These are phyloP conservation scores for Trichoderma brevicompactum DNA, from an alignment of 2,329 filamentous ascomycete species.

Conservation along the genomic window DNA sequence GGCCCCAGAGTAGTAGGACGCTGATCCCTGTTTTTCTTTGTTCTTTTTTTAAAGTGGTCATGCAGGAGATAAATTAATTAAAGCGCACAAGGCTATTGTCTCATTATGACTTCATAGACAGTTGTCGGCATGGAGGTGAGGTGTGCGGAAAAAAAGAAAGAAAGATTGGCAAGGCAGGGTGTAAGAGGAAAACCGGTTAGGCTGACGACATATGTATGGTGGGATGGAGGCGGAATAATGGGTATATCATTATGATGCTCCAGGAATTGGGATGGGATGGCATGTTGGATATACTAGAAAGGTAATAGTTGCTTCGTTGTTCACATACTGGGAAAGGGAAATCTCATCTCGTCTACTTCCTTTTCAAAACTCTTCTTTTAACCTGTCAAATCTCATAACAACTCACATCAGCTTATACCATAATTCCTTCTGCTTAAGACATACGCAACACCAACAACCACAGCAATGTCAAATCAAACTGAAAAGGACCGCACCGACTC, in stretches of 20 bases:
- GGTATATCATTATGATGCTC: conserved; percentile 28
- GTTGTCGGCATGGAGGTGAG: background rate
- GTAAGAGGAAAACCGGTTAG: background rate
- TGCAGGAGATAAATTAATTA: conserved; percentile 8
- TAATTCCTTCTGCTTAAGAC: background rate
- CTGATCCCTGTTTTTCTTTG: conserved; percentile 7
- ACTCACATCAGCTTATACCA: background rate
- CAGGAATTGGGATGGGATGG: conserved; percentile 8
- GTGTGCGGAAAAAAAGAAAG: conserved; percentile 6
- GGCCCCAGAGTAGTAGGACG: conserved; percentile 8
- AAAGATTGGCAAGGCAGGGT: background rate
- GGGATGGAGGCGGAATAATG: background rate
- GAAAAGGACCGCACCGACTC: conserved; percentile 28
- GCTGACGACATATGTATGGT: conserved; percentile 1
- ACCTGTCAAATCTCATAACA: background rate
- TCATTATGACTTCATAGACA: conserved; percentile 28
- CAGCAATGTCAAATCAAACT: conserved; percentile 19
- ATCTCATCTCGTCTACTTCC: background rate
- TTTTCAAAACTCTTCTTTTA: background rate
- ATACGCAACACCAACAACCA: conserved; percentile 1
- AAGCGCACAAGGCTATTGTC: background rate
- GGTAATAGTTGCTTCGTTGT: background rate
- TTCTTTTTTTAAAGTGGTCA: background rate
- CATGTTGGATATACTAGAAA: conserved; percentile 5
- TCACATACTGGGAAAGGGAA: background rate